A percentile compares a stretch with the other conserved stretches of the same genome.
Evolutionary conservation across 345 rosid species (phyloP).

Genomic region (Gossypium raimondii): DNA sequence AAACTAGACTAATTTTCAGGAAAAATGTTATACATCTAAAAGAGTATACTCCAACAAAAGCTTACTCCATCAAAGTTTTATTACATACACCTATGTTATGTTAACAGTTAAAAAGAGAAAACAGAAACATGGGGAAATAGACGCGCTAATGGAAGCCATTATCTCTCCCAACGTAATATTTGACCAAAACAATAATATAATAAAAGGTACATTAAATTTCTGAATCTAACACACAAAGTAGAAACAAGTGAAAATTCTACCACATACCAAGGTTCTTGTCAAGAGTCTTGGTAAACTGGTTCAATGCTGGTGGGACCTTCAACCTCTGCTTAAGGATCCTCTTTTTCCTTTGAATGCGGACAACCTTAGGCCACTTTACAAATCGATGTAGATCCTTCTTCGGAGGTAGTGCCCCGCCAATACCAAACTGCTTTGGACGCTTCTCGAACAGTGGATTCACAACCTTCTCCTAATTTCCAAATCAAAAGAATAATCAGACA

Average conservation of each 20-base stretch:
- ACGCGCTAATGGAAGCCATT: not conserved
- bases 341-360: conserved; percentile 50
- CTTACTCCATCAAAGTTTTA: not conserved
- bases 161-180: not conserved
- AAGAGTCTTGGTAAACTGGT: conserved; percentile 52
- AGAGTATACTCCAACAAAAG: not conserved
- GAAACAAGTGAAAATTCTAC: not conserved
- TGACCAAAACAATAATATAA: not conserved
- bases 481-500: not conserved
- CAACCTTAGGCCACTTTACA: conserved; percentile 56
- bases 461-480: conserved; percentile 37
- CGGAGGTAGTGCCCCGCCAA: conserved; percentile 53
- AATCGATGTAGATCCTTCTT: conserved; percentile 47
- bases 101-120: not conserved
- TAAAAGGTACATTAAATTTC: not conserved
- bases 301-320: conserved; percentile 60
- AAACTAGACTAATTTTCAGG: not conserved
- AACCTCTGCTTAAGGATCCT: conserved; percentile 47
- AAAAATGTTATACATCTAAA: not conserved
- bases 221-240: not conserved
- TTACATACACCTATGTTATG: not conserved
- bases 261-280: conserved; percentile 53
- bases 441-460: conserved; percentile 49
- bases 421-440: conserved; percentile 55
- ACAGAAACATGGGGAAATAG: not conserved